phyloP scores from a whole-genome alignment of 805 yeast species.

The Kuraishia borneana region DNA sequence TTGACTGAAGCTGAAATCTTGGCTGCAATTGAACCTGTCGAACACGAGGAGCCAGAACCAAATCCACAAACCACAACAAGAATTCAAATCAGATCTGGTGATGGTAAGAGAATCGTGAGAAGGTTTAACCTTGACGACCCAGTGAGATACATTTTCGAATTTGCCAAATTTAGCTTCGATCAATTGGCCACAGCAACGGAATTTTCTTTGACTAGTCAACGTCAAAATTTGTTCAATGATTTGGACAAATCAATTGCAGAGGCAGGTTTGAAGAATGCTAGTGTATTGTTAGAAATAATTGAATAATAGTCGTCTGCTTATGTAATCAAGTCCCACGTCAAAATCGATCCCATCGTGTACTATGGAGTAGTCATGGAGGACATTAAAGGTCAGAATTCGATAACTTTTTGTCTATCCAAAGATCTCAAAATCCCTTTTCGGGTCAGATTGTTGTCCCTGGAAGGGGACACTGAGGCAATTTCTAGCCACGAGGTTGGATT shows the following conservation, averaged over 20 bases:
- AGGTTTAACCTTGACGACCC: constrained; percentile 50
- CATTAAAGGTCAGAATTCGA: constrained; percentile 7
- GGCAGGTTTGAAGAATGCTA: constrained; percentile 76
- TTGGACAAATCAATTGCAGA: constrained; percentile 52
- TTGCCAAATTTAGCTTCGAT: constrained; percentile 49
- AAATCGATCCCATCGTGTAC: no score
- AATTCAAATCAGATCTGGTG: constrained; percentile 80
- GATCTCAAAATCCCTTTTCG: constrained; percentile 39
- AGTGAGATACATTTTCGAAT: constrained; percentile 50
- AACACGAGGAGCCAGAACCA: constrained; percentile 49
- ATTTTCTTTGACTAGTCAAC: constrained; percentile 48
- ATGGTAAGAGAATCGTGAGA: constrained; percentile 73
- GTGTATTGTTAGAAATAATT: constrained; percentile 49
- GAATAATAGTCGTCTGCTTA: not conserved
- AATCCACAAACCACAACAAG: constrained; percentile 53
- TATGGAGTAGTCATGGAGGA: constrained; percentile 1
- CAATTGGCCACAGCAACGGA: constrained; percentile 27
- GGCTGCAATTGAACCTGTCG: constrained; percentile 29
- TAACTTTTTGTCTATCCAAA: constrained; percentile 45
- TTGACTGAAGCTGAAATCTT: not conserved
- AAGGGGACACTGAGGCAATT: constrained; percentile 6
- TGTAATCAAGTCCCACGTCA: not conserved
- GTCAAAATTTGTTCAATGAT: constrained; percentile 43
- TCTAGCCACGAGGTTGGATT: not conserved
- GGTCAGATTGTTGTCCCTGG: constrained; percentile 25